Conservation (phyloP, 768 basidiomycete species). For the Agaricus sinodeliciosus region DNA sequence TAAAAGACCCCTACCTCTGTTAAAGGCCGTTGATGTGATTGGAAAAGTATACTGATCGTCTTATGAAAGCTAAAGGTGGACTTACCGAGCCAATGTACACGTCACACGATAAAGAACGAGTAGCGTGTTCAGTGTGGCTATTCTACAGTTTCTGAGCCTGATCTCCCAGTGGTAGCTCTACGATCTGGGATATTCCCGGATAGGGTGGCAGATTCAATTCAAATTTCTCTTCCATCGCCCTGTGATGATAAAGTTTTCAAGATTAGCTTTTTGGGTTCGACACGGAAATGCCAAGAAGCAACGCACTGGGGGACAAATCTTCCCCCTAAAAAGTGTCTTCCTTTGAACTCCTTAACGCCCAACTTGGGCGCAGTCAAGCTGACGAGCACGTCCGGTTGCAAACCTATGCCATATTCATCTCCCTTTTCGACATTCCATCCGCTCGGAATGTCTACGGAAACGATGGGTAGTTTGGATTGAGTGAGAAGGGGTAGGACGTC, state of each 20-base stretch:
- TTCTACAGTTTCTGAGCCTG: conserved; percentile 3
- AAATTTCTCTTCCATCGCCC: conserved; percentile 66
- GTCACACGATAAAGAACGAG: neutral
- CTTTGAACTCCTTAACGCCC: conserved; percentile 71
- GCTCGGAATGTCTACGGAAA: conserved; percentile 94
- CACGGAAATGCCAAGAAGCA: neutral
- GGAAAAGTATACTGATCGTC: too few relatives aligned
- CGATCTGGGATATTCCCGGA: conserved; percentile 74
- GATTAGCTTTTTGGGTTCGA: neutral
- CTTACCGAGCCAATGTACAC: neutral
- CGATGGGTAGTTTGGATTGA: conserved; percentile 65
- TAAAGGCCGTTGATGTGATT: too few relatives aligned
- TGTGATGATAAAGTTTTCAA: conserved; percentile 21
- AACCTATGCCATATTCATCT: conserved; percentile 42
- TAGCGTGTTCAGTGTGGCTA: neutral
- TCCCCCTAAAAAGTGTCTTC: conserved; percentile 90
- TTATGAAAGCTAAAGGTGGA: too few relatives aligned
- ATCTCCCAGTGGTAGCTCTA: conserved; percentile 50
- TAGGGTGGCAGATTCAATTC: conserved; percentile 79
- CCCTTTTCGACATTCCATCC: conserved; percentile 95
- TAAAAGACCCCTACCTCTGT: too few relatives aligned
- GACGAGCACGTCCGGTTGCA: conserved; percentile 75
- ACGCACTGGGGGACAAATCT: conserved; percentile 85
- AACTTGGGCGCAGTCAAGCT: conserved; percentile 94
- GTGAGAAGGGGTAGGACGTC: conserved; percentile 60